A percentile compares a stretch with the other conserved stretches of the same genome.
phyloP scores from a whole-genome alignment of 495 filamentous ascomycete genomes.

The Neurospora sp. region DNA sequence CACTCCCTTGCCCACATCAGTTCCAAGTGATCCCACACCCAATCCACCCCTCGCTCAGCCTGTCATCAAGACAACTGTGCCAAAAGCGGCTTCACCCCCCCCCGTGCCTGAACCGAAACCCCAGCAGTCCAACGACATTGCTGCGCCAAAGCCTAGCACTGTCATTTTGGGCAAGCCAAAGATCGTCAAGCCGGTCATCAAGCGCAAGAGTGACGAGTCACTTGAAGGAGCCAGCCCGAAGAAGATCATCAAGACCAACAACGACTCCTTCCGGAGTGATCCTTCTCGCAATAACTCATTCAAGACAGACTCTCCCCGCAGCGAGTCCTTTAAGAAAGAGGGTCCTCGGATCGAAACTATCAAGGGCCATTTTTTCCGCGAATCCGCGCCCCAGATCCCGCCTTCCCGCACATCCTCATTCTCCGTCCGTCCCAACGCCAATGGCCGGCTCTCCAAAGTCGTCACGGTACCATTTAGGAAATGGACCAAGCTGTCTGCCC shows the following conservation, averaged over 20 bases:
- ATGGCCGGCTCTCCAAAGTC: slow-evolving; percentile 11
- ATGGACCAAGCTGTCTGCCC: slow-evolving; percentile 10
- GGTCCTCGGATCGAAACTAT: neutral
- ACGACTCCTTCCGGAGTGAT: neutral
- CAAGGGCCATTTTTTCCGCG: neutral
- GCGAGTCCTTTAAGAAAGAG: neutral
- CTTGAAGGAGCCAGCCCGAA: slow-evolving; percentile 23
- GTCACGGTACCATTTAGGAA: slow-evolving; percentile 12
- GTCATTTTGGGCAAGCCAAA: slow-evolving; percentile 3
- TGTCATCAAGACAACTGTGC: slow-evolving; percentile 4
- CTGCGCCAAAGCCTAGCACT: neutral
- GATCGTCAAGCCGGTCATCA: slow-evolving; percentile 17
- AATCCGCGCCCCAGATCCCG: neutral
- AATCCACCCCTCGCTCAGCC: slow-evolving; percentile 21
- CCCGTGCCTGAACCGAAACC: neutral
- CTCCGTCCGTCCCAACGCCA: slow-evolving; percentile 3
- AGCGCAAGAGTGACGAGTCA: slow-evolving; percentile 24
- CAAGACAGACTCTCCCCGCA: neutral
- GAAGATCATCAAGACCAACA: slow-evolving; percentile 28
- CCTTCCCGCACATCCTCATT: neutral
- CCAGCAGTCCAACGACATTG: neutral
- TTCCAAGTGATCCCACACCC: neutral
- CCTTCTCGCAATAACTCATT: neutral
- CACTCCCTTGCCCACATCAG: neutral
- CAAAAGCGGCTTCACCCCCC: slow-evolving; percentile 2